Conservation (phyloP, 768 basidiomycete genomes). For the Phylloporus scabripes region DNA sequence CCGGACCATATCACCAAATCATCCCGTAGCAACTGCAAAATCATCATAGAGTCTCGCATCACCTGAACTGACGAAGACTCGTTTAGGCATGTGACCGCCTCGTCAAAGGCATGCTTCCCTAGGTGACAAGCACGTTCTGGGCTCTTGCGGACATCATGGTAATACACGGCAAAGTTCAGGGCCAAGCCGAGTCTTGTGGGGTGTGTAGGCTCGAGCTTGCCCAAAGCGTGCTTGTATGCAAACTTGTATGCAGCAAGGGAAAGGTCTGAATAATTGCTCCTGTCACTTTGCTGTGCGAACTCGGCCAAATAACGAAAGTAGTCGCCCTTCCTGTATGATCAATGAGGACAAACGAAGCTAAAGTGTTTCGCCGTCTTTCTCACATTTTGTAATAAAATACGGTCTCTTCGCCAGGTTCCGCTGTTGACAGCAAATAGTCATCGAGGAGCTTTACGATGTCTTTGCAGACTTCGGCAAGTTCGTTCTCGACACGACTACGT, state of each 20-base stretch:
- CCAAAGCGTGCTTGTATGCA: slow-evolving; percentile 77
- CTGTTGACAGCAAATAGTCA: slow-evolving; percentile 50
- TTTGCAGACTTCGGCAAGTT: slow-evolving; percentile 72
- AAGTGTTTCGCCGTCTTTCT: slow-evolving; percentile 19
- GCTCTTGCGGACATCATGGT: slow-evolving; percentile 79
- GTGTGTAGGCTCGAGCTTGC: slow-evolving; percentile 70
- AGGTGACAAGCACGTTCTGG: slow-evolving; percentile 84
- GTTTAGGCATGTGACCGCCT: slow-evolving; percentile 68
- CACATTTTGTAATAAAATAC: slow-evolving; percentile 92
- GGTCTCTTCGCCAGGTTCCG: slow-evolving; percentile 71
- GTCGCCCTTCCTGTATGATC: slow-evolving; percentile 64
- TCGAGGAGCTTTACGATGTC: slow-evolving; percentile 73
- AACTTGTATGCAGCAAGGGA: slow-evolving; percentile 82
- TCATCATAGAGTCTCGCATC: slow-evolving; percentile 73
- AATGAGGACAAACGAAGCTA: slow-evolving; percentile 6
- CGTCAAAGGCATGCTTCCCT: slow-evolving; percentile 90
- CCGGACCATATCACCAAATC: slow-evolving; percentile 83
- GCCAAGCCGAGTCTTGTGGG: slow-evolving; percentile 86
- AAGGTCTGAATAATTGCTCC: slow-evolving; percentile 62
- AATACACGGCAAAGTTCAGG: slow-evolving; percentile 92
- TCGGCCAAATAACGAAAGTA: slow-evolving; percentile 91
- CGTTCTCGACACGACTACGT: slow-evolving; percentile 69
- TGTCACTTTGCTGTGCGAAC: slow-evolving; percentile 67
- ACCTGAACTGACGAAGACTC: slow-evolving; percentile 38
- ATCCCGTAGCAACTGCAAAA: slow-evolving; percentile 76